Base-by-base conservation (phyloP, 2,329 filamentous ascomycete genomes). In the Xylariaceae sp. region DNA sequence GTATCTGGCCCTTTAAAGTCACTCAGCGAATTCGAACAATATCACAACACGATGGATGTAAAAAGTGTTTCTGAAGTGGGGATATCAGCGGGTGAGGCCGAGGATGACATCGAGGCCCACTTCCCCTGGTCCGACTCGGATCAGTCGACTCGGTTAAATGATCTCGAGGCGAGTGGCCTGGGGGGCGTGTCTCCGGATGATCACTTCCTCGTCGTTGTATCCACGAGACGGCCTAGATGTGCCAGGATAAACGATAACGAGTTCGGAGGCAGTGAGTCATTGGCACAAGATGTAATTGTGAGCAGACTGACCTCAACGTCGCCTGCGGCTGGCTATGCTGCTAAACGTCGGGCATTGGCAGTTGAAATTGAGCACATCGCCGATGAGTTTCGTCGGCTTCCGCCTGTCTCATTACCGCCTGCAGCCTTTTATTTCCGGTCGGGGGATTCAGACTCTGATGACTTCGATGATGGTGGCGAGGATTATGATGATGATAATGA, bases 151-250 rank as follows among this genome's bases (percentile, higher is more conserved):
- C 60, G 68, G 2, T 63, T 72, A 1, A 65, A 67, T 1, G 69
- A 73, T 0, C 66, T 87, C 2, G 79, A 83, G 55, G 78, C 80
- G 0, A 83, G 76, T 45, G 84, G 84, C 1, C 65, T 86, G 0
- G 81, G 80, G 4, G 81, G 81, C 11, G 77, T 84, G 0, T 70
- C 76, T 30, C 83, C 83, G 0, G 81, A 85, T n/a, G 84, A 86
- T 58, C 83, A 86, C 58, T 86, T 86, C 56, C 73, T 77, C 41
- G 71, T 85, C 0, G 71, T 77, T 2, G 81, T 85, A 2, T 73
- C 73, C 2, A 83, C 80, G 0, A 73, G 70, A 41, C 72, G 79
- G 12, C 68, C 73, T 0, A 75, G 70, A 30, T 19, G 50, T 4
- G 12, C 42, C 9, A 34, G 26, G 4, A 30, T 35, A 2, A 41